Percentiles rank a stretch among this genome's conserved stretches.
Conservation (phyloP, 441 rosid species). For the Pelargonium citronellum region DNA sequence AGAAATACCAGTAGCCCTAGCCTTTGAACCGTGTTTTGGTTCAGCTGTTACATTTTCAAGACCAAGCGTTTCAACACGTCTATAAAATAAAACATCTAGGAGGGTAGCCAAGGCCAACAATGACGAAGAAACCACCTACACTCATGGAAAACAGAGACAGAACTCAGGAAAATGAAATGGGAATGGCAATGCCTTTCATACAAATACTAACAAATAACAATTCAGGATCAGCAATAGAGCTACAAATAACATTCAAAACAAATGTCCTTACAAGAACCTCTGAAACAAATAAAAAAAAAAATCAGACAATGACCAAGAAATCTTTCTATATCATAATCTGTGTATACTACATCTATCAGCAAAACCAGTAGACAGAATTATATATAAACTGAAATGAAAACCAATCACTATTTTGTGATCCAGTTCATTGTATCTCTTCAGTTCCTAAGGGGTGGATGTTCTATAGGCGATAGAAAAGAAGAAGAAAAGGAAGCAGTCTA, state of each 20-base stretch:
- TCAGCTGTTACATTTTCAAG: conserved; percentile 49
- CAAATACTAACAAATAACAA: conserved; percentile 6
- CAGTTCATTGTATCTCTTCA: not conserved
- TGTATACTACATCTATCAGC: not conserved
- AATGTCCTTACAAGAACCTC: not conserved
- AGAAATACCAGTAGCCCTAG: conserved; percentile 58
- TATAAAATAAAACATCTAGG: conserved; percentile 62
- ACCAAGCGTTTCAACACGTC: conserved; percentile 50
- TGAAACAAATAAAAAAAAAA: not conserved
- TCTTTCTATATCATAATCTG: not conserved
- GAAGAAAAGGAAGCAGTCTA: too few relatives aligned
- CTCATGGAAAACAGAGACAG: conserved; percentile 16
- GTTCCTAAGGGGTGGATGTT: not conserved
- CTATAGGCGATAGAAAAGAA: too few relatives aligned
- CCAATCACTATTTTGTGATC: not conserved
- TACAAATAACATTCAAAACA: not conserved
- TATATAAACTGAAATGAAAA: not conserved
- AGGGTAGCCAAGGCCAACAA: conserved; percentile 81
- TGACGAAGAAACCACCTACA: conserved; percentile 78
- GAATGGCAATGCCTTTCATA: not conserved
- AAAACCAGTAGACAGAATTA: not conserved
- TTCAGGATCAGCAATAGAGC: not conserved
- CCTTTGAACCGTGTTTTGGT: conserved; percentile 69
- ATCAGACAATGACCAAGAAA: not conserved
- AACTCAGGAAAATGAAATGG: conserved; percentile 1